These are phyloP conservation scores for Trametes pubescens DNA, from an alignment of 1,284 basidiomycete species.

Conservation along the genomic window DNA sequence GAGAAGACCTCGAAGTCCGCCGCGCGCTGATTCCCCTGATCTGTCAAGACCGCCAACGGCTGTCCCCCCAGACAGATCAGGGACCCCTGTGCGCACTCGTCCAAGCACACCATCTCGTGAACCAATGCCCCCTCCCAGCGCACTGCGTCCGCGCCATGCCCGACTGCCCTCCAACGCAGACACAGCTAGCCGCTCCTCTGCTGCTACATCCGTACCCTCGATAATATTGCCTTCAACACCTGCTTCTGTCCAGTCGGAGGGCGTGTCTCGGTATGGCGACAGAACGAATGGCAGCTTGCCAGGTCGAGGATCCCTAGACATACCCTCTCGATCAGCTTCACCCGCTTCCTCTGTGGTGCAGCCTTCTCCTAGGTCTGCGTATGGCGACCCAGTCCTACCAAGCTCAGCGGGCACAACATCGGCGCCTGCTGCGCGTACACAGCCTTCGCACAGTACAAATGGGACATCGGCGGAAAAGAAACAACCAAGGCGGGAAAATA, in stretches of 20 bases:
- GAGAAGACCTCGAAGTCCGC: conserved; percentile 37
- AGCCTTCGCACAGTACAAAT: conserved; percentile 35
- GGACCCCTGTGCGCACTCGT: conserved; percentile 35
- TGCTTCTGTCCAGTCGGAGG: conserved; percentile 27
- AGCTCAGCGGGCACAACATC: conserved; percentile 14
- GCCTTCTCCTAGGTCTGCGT: conserved; percentile 39
- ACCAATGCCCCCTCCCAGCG: conserved; percentile 39
- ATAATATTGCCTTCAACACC: conserved; percentile 37
- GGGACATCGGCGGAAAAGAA: conserved; percentile 31
- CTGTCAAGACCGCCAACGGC: conserved; percentile 29
- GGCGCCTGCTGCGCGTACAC: conserved; percentile 26
- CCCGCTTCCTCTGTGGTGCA: conserved; percentile 32
- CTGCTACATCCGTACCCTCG: conserved; percentile 37
- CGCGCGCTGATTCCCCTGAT: conserved; percentile 39
- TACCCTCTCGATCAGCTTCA: conserved; percentile 38
- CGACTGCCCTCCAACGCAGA: conserved; percentile 49
- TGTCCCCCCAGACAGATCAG: conserved; percentile 29
- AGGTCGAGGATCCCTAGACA: conserved; percentile 38
- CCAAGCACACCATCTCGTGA: conserved; percentile 38
- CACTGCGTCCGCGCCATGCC: conserved; percentile 46
- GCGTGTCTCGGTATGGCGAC: conserved; percentile 13
- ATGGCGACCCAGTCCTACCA: conserved; percentile 27
- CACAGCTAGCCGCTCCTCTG: conserved; percentile 36
- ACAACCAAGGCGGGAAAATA: conserved; percentile 61
- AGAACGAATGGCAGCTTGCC: conserved; percentile 33